These are phyloP conservation scores for Bretschneidera sinensis DNA, from an alignment of 345 rosid species.

Conservation along the genomic window DNA sequence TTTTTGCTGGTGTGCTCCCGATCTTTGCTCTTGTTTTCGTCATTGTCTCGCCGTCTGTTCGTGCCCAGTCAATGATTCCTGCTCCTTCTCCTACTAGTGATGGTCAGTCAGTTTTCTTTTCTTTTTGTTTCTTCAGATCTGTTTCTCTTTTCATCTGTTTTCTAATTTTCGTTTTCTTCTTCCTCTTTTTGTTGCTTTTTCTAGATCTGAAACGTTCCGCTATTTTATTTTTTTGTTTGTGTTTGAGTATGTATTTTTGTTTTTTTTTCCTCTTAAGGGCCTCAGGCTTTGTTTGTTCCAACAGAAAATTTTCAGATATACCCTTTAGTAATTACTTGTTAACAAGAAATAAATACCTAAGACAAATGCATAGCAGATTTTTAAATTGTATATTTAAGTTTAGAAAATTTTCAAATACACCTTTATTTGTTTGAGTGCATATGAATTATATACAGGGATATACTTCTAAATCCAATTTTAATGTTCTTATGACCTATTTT, in stretches of 20 bases:
- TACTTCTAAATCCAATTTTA: no score
- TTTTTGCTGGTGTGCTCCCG: slow-evolving; percentile 17
- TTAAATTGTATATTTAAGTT: no score
- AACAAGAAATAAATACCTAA: no score
- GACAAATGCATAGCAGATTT: no score
- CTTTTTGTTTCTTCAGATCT: no score
- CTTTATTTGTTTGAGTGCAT: no score
- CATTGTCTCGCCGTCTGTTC: slow-evolving; percentile 29
- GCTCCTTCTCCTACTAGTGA: slow-evolving; percentile 64
- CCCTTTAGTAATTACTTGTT: no score
- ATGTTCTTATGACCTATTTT: no score
- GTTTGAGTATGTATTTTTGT: slow-evolving; percentile 6
- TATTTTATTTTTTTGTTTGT: not conserved
- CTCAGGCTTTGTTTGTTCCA: not conserved
- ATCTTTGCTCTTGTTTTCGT: slow-evolving; percentile 25
- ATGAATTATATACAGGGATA: no score
- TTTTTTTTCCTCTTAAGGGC: no score
- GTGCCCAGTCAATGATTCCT: slow-evolving; percentile 30
- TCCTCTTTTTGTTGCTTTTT: not conserved
- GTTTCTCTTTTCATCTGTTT: slow-evolving; percentile 7
- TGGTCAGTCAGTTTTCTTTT: slow-evolving; percentile 30
- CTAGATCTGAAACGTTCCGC: not conserved
- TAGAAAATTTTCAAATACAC: no score
- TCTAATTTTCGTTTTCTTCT: slow-evolving; percentile 1
- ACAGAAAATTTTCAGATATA: no score